Base-by-base conservation (phyloP, 768 basidiomycete species). In the Suillus plorans region DNA sequence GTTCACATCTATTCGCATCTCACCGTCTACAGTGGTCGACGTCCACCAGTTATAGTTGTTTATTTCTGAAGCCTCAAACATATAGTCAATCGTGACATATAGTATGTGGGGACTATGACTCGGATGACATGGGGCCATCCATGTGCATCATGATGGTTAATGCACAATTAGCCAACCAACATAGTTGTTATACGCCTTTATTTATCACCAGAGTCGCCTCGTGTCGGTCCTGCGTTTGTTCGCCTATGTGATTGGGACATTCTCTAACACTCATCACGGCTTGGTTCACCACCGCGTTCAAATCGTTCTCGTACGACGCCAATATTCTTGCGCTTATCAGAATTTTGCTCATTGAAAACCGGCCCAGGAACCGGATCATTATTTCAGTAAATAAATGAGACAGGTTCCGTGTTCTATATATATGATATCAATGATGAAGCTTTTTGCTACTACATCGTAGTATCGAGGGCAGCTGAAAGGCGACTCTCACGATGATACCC, bases 11-110 rank as follows among this genome's bases (percentile, higher is more conserved):
- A 31, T 31, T 36, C 36, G 55, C 6, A 37, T 57, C 56, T 25
- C 56, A 57, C 56, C 37, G 37, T 39, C 37, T 37, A 14, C 13
- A 14, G 14, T 14, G 36, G 36, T 39, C 37, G 9, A 37, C 13
- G 36, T 39, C 37, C 16, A 37, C 13, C 39, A 31, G 31, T 31
- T 44, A 41, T 10, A 31, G 16, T 60, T 70, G 62, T 72, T 67
- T 69, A 63, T 61, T 66, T 66, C 53, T 37, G 53, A 66, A 56
- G 67, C 64, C 57, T 31, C 31, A 31, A 31, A 31, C 31, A 31
- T 5, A 31, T 31, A 31, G 31, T 5, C 31, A 31, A 31, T 0
- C 3, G 31, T 31, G 31, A 5, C 31, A 31, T 31, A 31, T 31
- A n/a, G n/a, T n/a, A 28, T 28, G 31, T 31, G 31, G 31, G 31